Evolutionary conservation across 2,329 filamentous ascomycete species (phyloP).

Genomic region (Diaporthe vaccinii): DNA sequence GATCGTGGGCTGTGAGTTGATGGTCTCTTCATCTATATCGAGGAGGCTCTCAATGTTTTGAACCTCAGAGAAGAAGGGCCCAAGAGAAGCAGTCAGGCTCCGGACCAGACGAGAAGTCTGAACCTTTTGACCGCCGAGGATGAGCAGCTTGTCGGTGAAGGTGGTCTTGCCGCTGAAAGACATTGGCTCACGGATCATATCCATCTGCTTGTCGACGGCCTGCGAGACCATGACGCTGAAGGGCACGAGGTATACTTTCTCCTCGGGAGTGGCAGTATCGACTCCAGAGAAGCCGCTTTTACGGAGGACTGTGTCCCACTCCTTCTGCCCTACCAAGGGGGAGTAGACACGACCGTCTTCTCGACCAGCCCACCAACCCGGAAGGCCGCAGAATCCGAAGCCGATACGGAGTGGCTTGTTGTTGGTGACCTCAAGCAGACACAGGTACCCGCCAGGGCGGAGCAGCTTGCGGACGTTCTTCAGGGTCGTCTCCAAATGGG

Average conservation of each 20-base stretch:
- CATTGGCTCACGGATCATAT: conserved; percentile 23
- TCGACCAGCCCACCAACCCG: conserved; percentile 35
- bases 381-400: conserved; percentile 44
- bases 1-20: conserved; percentile 37
- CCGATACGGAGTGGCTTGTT: conserved; percentile 38
- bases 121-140: conserved; percentile 42
- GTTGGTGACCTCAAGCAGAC: conserved; percentile 56
- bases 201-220: conserved; percentile 34
- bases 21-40: background rate
- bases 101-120: conserved; percentile 19
- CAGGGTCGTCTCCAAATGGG: conserved; percentile 45
- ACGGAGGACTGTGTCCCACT: conserved; percentile 7
- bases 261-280: conserved; percentile 24
- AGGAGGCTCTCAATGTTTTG: conserved; percentile 38
- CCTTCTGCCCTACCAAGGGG: background rate
- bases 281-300: conserved; percentile 29
- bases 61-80: conserved; percentile 34
- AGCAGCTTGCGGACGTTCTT: conserved; percentile 53
- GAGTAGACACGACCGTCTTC: conserved; percentile 22
- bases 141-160: conserved; percentile 42
- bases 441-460: conserved; percentile 59
- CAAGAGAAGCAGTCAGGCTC: conserved; percentile 27
- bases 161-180: background rate
- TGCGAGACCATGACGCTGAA: conserved; percentile 31
- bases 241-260: background rate